Evolutionary conservation across 352 stramenopile species (phyloP), one percentile per base, ranked within the genome.

Genomic region (Globisporangium heterothallicum): DNA sequence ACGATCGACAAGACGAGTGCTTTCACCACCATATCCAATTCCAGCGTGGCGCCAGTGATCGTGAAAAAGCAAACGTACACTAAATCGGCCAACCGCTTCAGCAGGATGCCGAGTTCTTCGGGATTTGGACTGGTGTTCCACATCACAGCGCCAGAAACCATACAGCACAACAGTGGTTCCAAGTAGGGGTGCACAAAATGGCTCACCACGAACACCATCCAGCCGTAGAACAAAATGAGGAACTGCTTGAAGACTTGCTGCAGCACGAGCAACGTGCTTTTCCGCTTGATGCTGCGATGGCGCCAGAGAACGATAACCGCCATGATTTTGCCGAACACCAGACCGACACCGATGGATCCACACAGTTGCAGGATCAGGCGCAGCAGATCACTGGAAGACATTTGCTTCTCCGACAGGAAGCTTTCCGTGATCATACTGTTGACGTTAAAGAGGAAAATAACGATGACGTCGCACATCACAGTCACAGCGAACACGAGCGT

Each of bases 11-110:
- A 45, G 14, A 53, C 72, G 29, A 88, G 64, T 2, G 77, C 73
- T 30, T 83, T 82, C 38, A 66, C 68, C 3, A 88, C 58, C 70
- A 82, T 84, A 30, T 88, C 73, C 2, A 88, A 64, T 47, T 86
- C 70, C 6, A 88, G 51, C 9, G 77, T 79, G 13, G 77, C 77
- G 16, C 77, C 77, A 3, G 77, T 84, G 46, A 88, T 75, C 35
- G 77, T 86, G 56, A 88, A 88, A 46, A 88, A 88, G 45, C 70
- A 76, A n/a, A 88, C 74, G 51, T 86, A 88, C 24, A 88, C 72
- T 16, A 84, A 44, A 45, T 84, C 69, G 4, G 72, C 73, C 9
- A 86, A 53, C 1, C 72, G 62, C 44, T 82, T 77, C 22, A 86
- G 45, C 38, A 86, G 49, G 14, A 82, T 53, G 6, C 58, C 57